Evolutionary conservation across 2,329 filamentous ascomycete species (phyloP), one percentile per base, ranked within the genome.

Genomic region (Diplodia seriata): DNA sequence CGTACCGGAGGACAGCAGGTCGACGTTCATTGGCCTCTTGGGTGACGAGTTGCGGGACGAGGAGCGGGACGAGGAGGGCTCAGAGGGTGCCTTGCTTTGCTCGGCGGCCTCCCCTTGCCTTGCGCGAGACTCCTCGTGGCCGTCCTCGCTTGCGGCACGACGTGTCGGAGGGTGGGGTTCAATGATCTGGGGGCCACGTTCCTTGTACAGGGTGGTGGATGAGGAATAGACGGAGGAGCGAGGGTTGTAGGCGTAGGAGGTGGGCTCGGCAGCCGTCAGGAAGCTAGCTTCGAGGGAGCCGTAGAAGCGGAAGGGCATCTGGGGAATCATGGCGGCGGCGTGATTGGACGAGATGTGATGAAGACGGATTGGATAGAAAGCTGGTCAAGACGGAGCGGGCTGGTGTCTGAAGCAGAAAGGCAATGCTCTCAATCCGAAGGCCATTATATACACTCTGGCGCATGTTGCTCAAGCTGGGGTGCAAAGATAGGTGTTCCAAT

Each of bases 241-340:
- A 7, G 59, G 47, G n/a, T 31, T 63, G 47, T 63, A 63, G 31
- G 59, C 59, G 47, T 36, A 63, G n/a, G 29, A 18, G n/a, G 59
- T 51, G 18, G 59, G 59, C 31, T 63, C 59, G 20, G 59, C 59
- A 29, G 59, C 59, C 3, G 59, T 63, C n/a, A 63, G 59, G 26
- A 63, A 63, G 59, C 59, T 63, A 40, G 43, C 59, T 31, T 63
- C 59, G 47, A 51, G 47, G 31, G 59, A 63, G 29, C 59, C 59
- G 9, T 38, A 51, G 18, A 63, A 63, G 47, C 59, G 59, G 59
- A 63, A 63, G 43, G 59, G 43, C 43, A 63, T 63, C 14, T 51
- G 59, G 6, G 59, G 59, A 40, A 63, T 53, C 59, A 63, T 63
- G 3, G 43, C 12, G 59, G 20, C 7, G 59, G 20, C 31, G 18